Evolutionary conservation across 139 green algal genomes (phyloP).

Genomic region (Closterium sp.): DNA sequence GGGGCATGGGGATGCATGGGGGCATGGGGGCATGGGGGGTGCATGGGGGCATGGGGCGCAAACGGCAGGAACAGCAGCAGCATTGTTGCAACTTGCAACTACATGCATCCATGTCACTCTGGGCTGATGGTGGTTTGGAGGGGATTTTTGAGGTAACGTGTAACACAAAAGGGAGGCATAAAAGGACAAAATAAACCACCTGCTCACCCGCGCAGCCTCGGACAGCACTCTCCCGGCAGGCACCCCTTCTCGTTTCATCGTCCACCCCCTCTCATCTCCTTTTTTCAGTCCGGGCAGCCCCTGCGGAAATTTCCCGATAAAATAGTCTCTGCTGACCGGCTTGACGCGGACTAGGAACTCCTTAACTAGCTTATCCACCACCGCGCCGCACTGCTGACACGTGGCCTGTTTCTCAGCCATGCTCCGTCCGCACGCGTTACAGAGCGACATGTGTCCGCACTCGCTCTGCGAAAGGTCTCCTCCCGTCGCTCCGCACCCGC

Average conservation of each 20-base stretch:
- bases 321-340: neutral
- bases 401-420: neutral
- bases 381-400: neutral
- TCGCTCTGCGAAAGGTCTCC: neutral
- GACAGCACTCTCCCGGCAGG: neutral
- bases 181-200: neutral
- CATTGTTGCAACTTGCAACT: too few species aligned
- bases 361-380: neutral
- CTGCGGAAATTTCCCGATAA: neutral
- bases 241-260: neutral
- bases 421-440: neutral
- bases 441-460: neutral
- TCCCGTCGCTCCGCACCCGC: neutral
- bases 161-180: neutral
- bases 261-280: neutral
- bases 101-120: too few species aligned
- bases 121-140: too few species aligned
- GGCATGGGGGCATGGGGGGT: too few species aligned
- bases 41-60: too few species aligned
- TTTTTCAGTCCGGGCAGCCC: neutral
- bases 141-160: neutral
- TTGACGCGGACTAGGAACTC: neutral
- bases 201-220: neutral
- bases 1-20: too few species aligned
- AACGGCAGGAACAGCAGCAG: too few species aligned